These are phyloP conservation scores for Magnusiomyces paraingens DNA, from an alignment of 1,139 yeast genomes.

Conservation along the genomic window DNA sequence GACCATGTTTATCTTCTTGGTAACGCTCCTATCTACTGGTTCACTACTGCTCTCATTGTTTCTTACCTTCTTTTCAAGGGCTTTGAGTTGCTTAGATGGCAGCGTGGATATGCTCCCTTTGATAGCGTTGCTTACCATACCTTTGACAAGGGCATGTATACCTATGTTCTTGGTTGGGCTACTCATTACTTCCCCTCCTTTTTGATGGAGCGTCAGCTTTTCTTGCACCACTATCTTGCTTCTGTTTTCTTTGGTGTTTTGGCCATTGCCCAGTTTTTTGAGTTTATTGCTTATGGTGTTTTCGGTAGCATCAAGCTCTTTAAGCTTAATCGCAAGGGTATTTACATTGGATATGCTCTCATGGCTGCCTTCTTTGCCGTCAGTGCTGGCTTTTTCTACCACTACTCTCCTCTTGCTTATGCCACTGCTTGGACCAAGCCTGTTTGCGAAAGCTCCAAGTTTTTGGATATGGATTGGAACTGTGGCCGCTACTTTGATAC, in stretches of 20 bases:
- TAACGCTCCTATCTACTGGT: conserved; percentile 89
- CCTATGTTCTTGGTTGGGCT: conserved; percentile 74
- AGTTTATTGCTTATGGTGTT: conserved; percentile 43
- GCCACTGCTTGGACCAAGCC: conserved; percentile 76
- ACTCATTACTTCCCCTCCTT: conserved; percentile 82
- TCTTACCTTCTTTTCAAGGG: conserved; percentile 49
- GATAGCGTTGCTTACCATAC: conserved; percentile 54
- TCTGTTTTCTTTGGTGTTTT: conserved; percentile 84
- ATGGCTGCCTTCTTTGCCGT: conserved; percentile 45
- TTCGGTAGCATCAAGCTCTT: conserved; percentile 40
- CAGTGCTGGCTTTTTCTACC: conserved; percentile 50
- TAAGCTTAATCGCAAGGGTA: neutral
- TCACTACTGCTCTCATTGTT: conserved; percentile 53
- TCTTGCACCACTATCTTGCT: conserved; percentile 89
- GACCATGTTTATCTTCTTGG: conserved; percentile 83
- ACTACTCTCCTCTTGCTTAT: conserved; percentile 69
- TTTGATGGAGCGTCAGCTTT: conserved; percentile 90
- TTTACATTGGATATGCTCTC: conserved; percentile 35
- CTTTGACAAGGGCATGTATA: conserved; percentile 64
- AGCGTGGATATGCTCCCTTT: conserved; percentile 38
- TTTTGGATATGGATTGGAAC: conserved; percentile 71
- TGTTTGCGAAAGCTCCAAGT: conserved; percentile 56
- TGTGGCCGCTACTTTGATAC: conserved; percentile 52
- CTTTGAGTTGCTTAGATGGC: conserved; percentile 68
- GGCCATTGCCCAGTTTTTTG: conserved; percentile 77